phyloP scores from a whole-genome alignment of 306 rosid species.

The Psophocarpus tetragonolobus region DNA sequence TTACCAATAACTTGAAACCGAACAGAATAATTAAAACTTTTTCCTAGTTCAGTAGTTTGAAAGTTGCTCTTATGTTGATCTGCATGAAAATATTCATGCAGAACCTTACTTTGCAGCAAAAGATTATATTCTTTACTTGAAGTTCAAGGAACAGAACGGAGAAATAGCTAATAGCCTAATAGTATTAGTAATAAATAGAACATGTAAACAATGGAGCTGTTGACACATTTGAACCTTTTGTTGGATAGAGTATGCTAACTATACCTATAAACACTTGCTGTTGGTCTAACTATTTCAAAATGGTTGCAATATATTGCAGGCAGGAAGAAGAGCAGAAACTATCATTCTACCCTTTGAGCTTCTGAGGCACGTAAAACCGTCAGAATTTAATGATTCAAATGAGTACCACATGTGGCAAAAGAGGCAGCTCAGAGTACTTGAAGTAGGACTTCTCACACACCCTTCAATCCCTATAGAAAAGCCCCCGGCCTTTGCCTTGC shows the following conservation, averaged over 20 bases:
- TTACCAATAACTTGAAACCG: background rate
- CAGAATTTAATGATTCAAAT: constrained; percentile 79
- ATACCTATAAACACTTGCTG: background rate
- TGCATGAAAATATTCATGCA: background rate
- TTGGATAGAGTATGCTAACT: background rate
- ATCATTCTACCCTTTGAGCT: constrained; percentile 92
- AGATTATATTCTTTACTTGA: background rate
- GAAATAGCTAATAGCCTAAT: background rate
- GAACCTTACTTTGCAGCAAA: background rate
- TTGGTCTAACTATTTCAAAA: background rate
- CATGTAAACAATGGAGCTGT: background rate
- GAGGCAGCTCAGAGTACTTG: constrained; percentile 78
- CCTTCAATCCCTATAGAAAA: constrained; percentile 67
- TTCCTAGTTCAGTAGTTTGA: background rate
- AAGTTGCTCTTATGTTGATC: background rate
- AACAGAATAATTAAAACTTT: background rate
- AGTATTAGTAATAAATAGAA: background rate
- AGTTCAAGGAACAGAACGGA: background rate
- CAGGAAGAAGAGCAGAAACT: constrained; percentile 88
- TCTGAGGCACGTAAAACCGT: constrained; percentile 73
- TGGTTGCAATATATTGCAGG: too few species aligned
- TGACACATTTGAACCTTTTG: background rate
- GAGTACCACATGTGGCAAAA: constrained; percentile 92
- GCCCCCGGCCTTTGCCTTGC: constrained; percentile 63
- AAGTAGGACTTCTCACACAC: constrained; percentile 72